These are phyloP conservation scores for Cylindrotheca closterium DNA, from an alignment of 108 stramenopile species.

Conservation along the genomic window DNA sequence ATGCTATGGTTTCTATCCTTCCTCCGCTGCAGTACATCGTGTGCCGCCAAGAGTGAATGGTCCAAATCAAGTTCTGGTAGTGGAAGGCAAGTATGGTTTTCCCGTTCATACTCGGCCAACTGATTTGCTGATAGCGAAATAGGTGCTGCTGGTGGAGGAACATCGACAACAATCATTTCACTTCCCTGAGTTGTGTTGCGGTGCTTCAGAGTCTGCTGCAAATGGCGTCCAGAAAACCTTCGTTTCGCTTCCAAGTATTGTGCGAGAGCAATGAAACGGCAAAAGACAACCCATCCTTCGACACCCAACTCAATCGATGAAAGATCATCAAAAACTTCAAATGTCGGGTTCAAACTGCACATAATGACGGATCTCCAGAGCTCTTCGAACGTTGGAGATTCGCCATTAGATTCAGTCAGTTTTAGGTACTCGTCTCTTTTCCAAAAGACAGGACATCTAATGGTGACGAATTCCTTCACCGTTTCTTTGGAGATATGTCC, in stretches of 20 bases:
- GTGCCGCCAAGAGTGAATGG: slow-evolving; percentile 61
- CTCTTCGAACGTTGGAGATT: slow-evolving; percentile 77
- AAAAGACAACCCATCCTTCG: slow-evolving; percentile 86
- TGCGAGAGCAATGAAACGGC: slow-evolving; percentile 81
- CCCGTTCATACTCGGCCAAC: slow-evolving; percentile 46
- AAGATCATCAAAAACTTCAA: slow-evolving; percentile 1
- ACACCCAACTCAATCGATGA: slow-evolving; percentile 51
- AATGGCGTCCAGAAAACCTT: slow-evolving; percentile 78
- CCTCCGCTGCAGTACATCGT: slow-evolving; percentile 39
- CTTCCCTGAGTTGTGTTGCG: slow-evolving; percentile 60
- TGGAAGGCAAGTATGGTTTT: slow-evolving; percentile 59
- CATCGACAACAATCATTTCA: slow-evolving; percentile 80
- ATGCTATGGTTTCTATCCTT: slow-evolving; percentile 1
- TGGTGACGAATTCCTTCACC: slow-evolving; percentile 68
- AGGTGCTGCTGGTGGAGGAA: slow-evolving; percentile 77
- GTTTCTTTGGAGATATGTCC: slow-evolving; percentile 57
- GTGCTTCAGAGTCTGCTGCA: slow-evolving; percentile 86
- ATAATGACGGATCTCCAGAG: slow-evolving; percentile 62
- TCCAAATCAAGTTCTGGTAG: slow-evolving; percentile 83
- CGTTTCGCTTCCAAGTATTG: slow-evolving; percentile 82
- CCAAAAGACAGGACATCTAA: slow-evolving; percentile 81
- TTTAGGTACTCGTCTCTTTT: slow-evolving; percentile 73
- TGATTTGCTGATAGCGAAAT: slow-evolving; percentile 35
- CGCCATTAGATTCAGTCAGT: slow-evolving; percentile 8
- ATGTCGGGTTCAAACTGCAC: slow-evolving; percentile 41